These are phyloP conservation scores for Bacterosira constricta DNA, from an alignment of 108 stramenopile genomes.

Conservation along the genomic window DNA sequence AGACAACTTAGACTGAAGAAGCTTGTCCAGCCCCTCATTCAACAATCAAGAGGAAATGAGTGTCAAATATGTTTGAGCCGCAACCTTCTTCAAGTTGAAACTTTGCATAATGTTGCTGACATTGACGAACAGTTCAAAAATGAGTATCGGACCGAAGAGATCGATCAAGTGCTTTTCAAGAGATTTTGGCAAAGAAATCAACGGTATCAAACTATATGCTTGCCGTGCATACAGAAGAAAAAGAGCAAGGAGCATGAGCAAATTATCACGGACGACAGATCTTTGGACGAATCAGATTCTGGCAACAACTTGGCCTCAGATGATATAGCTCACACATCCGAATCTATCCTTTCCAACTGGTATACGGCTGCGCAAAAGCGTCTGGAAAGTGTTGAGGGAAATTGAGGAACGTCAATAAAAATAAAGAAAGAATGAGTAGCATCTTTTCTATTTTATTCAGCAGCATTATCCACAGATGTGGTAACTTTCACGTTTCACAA, in stretches of 20 bases:
- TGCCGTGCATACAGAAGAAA: conserved; percentile 49
- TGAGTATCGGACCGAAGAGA: conserved; percentile 58
- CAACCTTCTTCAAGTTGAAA: conserved; percentile 72
- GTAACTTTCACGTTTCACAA: no score
- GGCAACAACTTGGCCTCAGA: neutral
- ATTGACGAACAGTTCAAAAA: conserved; percentile 52
- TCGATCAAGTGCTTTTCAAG: conserved; percentile 80
- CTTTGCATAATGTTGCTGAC: conserved; percentile 58
- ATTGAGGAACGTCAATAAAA: no score
- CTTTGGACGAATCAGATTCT: conserved; percentile 10
- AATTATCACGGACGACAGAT: conserved; percentile 20
- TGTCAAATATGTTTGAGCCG: conserved; percentile 76
- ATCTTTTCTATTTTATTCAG: no score
- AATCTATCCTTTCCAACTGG: neutral
- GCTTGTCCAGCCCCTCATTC: conserved; percentile 58
- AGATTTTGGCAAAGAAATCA: conserved; percentile 70
- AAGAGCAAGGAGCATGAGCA: conserved; percentile 22
- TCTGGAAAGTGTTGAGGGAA: neutral
- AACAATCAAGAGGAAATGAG: conserved; percentile 58
- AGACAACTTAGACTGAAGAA: conserved; percentile 47
- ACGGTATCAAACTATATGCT: conserved; percentile 66
- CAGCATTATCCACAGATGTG: no score
- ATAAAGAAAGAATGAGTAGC: no score
- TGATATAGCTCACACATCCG: neutral
- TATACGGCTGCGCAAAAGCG: neutral